phyloP scores from a whole-genome alignment of 441 rosid genomes.

The Rhodomyrtus psidioides region DNA sequence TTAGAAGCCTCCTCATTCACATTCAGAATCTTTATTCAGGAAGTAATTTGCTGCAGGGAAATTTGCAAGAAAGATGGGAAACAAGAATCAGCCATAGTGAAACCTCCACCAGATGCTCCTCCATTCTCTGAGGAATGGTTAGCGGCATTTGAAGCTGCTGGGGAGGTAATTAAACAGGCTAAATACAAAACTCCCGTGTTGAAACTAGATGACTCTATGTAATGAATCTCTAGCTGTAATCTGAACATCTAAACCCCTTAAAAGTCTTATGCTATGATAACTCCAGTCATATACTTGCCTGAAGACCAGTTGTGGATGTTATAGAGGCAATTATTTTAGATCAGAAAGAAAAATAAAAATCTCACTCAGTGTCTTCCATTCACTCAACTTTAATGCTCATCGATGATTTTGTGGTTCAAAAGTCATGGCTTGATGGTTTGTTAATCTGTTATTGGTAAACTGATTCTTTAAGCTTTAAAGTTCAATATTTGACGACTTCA shows the following conservation, averaged over 20 bases:
- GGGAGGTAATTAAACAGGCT: constrained; percentile 48
- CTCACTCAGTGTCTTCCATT: not conserved
- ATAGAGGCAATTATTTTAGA: not conserved
- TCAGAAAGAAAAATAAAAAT: not conserved
- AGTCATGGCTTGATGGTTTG: not conserved
- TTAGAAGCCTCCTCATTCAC: not conserved
- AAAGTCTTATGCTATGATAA: not conserved
- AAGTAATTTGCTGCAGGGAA: constrained; percentile 22
- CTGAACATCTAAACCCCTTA: not conserved
- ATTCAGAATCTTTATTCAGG: not conserved
- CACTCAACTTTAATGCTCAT: not conserved
- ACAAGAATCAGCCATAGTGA: constrained; percentile 29
- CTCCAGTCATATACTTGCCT: not conserved
- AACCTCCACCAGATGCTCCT: constrained; percentile 52
- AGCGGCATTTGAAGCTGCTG: constrained; percentile 91
- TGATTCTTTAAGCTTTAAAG: not conserved
- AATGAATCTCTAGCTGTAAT: not conserved
- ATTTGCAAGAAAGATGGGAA: constrained; percentile 27
- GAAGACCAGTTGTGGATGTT: not conserved
- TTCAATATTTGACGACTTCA: constrained; percentile 17
- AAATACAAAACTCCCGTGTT: not conserved
- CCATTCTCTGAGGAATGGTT: constrained; percentile 98
- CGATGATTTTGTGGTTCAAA: not conserved
- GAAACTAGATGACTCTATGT: not conserved
- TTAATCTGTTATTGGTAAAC: not conserved